These are phyloP conservation scores for Zygosaccharomyces siamensis DNA, from an alignment of 805 yeast genomes.

Conservation along the genomic window DNA sequence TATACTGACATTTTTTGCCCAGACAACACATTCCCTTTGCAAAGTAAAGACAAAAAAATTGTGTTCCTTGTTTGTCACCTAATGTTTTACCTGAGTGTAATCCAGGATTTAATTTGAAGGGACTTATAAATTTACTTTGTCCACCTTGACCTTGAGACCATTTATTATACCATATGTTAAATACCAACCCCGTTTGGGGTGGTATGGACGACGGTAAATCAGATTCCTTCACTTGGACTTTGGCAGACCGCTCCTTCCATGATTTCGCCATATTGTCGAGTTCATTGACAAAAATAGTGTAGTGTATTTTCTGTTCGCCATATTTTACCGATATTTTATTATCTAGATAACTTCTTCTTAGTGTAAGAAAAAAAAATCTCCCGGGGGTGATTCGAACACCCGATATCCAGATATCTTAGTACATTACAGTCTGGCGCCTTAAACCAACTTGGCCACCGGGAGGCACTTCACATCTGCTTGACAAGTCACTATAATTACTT, in stretches of 20 bases:
- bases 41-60: constrained; percentile 72
- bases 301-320: too few relatives aligned
- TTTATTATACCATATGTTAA: constrained; percentile 82
- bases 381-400: constrained; percentile 50
- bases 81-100: constrained; percentile 72
- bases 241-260: constrained; percentile 49
- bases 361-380: constrained; percentile 32
- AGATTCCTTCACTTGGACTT: constrained; percentile 67
- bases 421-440: constrained; percentile 37
- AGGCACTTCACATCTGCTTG: constrained; percentile 7
- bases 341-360: too few relatives aligned
- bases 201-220: constrained; percentile 55
- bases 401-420: constrained; percentile 42
- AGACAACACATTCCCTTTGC: constrained; percentile 83
- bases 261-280: constrained; percentile 4
- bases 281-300: background rate
- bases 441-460: constrained; percentile 38
- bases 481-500: too few relatives aligned
- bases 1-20: constrained; percentile 70
- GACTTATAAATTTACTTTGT: constrained; percentile 44
- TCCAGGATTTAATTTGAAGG: constrained; percentile 53
- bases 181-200: constrained; percentile 72
- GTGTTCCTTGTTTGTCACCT: constrained; percentile 48
- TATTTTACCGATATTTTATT: too few relatives aligned
- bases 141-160: constrained; percentile 61